phyloP scores from a whole-genome alignment of 208 protist species.

The Trichomonas gallinae region DNA sequence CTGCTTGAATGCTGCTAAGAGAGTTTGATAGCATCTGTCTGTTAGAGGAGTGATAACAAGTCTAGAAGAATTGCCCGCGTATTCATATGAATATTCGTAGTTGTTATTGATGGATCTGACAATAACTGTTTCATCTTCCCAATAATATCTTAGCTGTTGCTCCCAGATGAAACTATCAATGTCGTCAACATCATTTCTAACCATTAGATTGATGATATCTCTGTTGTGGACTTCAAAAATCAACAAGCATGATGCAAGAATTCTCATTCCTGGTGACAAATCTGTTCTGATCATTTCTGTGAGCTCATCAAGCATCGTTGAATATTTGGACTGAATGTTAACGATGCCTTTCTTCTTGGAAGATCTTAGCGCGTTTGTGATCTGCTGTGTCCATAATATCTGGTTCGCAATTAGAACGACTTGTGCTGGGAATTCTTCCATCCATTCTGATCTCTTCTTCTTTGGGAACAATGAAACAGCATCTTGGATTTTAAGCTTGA shows the following conservation, averaged over 20 bases:
- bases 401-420: slow-evolving; percentile 71
- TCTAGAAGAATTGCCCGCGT: slow-evolving; percentile 43
- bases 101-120: slow-evolving; percentile 40
- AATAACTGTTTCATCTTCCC: slow-evolving; percentile 48
- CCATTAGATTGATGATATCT: slow-evolving; percentile 46
- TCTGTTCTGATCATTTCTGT: background rate
- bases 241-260: slow-evolving; percentile 23
- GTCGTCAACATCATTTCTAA: slow-evolving; percentile 64
- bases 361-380: slow-evolving; percentile 59
- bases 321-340: slow-evolving; percentile 40
- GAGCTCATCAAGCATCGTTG: background rate
- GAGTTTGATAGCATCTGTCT: slow-evolving; percentile 57
- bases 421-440: slow-evolving; percentile 72
- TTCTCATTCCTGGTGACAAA: background rate
- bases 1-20: slow-evolving; percentile 55
- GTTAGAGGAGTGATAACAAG: slow-evolving; percentile 49
- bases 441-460: slow-evolving; percentile 61
- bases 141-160: slow-evolving; percentile 87
- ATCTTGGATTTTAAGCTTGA: slow-evolving; percentile 19
- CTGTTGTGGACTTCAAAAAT: slow-evolving; percentile 58
- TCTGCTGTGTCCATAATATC: slow-evolving; percentile 71
- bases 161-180: slow-evolving; percentile 81
- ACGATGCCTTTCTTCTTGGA: background rate
- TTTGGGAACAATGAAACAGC: slow-evolving; percentile 28
- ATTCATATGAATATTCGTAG: slow-evolving; percentile 46